Conservation (phyloP, 2,329 filamentous ascomycete genomes). For the Penicillium sp. region DNA sequence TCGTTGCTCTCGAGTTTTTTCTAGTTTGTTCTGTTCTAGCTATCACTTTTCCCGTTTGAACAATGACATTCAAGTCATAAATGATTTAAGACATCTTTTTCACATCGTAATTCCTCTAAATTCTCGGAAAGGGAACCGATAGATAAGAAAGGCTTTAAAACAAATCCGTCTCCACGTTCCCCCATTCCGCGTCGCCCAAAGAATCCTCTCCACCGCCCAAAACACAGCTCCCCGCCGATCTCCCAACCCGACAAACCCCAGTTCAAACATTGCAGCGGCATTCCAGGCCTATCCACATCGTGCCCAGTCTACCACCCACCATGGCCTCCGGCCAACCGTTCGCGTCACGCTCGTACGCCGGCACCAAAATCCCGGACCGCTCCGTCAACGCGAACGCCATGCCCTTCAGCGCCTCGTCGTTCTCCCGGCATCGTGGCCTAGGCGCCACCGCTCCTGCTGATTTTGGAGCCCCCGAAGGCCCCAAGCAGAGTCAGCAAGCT, state of each 20-base stretch:
- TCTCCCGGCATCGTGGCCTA: slow-evolving; percentile 41
- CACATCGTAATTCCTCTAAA: background rate
- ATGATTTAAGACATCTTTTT: background rate
- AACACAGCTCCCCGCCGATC: slow-evolving; percentile 9
- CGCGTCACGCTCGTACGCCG: slow-evolving; percentile 54
- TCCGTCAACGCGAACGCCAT: slow-evolving; percentile 42
- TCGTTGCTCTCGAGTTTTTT: background rate
- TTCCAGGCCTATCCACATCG: background rate
- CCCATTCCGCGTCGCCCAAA: slow-evolving; percentile 25
- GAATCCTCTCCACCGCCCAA: slow-evolving; percentile 26
- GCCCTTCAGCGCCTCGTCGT: slow-evolving; percentile 45
- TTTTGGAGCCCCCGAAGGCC: slow-evolving; percentile 26
- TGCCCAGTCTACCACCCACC: slow-evolving; percentile 6
- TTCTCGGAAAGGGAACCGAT: background rate
- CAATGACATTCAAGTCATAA: background rate
- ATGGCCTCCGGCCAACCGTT: slow-evolving; percentile 59
- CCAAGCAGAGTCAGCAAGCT: slow-evolving; percentile 30
- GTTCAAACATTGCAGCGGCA: slow-evolving; percentile 6
- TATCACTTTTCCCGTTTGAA: background rate
- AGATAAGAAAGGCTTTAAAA: background rate
- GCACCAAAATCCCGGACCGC: slow-evolving; percentile 55
- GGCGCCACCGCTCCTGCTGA: slow-evolving; percentile 29
- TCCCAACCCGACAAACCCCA: slow-evolving; percentile 6
- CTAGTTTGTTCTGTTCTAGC: background rate
- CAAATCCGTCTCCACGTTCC: background rate